Percentiles rank a stretch among this genome's conserved stretches.
These are phyloP conservation scores for Chlorociboria aeruginascens DNA, from an alignment of 495 filamentous ascomycete genomes.

Conservation along the genomic window DNA sequence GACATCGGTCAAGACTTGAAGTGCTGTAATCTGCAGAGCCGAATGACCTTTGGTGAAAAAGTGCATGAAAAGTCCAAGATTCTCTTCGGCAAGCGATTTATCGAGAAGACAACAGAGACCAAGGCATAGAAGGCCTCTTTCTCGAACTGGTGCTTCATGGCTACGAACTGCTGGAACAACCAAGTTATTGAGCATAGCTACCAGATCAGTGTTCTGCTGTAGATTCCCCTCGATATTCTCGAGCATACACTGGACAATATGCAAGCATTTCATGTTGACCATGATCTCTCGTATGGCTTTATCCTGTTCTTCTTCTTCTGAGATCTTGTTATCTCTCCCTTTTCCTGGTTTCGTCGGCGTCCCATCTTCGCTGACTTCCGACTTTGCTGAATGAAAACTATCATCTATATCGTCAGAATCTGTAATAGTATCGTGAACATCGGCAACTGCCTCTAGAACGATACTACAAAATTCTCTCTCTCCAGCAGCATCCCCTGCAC, in stretches of 20 bases:
- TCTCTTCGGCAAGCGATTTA: slow-evolving; percentile 82
- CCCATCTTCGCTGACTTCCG: slow-evolving; percentile 61
- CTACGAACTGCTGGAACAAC: slow-evolving; percentile 89
- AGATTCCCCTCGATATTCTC: slow-evolving; percentile 77
- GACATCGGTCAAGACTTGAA: slow-evolving; percentile 92
- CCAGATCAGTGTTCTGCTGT: slow-evolving; percentile 75
- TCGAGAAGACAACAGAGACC: slow-evolving; percentile 88
- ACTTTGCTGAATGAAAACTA: slow-evolving; percentile 83
- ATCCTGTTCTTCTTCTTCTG: slow-evolving; percentile 62
- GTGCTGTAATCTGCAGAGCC: slow-evolving; percentile 72
- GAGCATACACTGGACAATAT: slow-evolving; percentile 96
- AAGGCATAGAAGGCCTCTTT: slow-evolving; percentile 77
- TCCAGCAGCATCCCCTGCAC: slow-evolving; percentile 61
- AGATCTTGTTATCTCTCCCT: slow-evolving; percentile 30
- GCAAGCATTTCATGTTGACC: slow-evolving; percentile 96
- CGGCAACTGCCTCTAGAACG: slow-evolving; percentile 84
- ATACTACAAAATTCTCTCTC: slow-evolving; percentile 91
- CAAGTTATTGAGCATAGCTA: slow-evolving; percentile 92
- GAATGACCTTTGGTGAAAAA: slow-evolving; percentile 91
- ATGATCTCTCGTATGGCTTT: slow-evolving; percentile 83
- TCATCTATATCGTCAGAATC: slow-evolving; percentile 57
- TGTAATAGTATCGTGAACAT: slow-evolving; percentile 84
- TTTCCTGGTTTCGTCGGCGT: slow-evolving; percentile 39
- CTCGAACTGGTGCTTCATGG: slow-evolving; percentile 85
- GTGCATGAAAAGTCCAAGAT: slow-evolving; percentile 86